A percentile compares a stretch with the other conserved stretches of the same genome.
Conservation (phyloP, 306 rosid species). For the Glycine tomentella region DNA sequence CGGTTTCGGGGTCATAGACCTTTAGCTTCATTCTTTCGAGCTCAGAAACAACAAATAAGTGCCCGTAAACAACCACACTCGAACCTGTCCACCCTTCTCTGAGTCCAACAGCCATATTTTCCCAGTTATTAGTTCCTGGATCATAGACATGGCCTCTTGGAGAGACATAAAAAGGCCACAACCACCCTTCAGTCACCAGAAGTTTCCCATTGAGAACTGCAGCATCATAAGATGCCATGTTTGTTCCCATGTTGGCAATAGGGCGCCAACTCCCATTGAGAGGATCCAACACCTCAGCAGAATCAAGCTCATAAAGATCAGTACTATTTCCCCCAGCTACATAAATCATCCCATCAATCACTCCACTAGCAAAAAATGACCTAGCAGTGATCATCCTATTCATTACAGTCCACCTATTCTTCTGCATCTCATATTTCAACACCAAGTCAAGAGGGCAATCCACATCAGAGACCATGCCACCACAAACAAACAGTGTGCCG, state of each 20-base stretch:
- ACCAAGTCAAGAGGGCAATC: slow-evolving; percentile 98
- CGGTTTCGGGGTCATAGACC: slow-evolving; percentile 75
- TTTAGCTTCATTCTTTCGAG: slow-evolving; percentile 91
- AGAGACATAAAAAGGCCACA: slow-evolving; percentile 96
- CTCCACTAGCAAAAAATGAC: slow-evolving; percentile 89
- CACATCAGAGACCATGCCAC: slow-evolving; percentile 91
- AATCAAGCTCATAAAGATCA: slow-evolving; percentile 81
- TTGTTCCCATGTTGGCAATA: slow-evolving; percentile 86
- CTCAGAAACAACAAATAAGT: slow-evolving; percentile 92
- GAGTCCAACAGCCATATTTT: slow-evolving; percentile 85
- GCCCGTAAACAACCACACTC: slow-evolving; percentile 82
- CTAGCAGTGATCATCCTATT: slow-evolving; percentile 84
- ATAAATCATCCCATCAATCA: slow-evolving; percentile 80
- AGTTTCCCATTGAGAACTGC: slow-evolving; percentile 91
- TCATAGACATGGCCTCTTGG: slow-evolving; percentile 96
- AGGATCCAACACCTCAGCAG: slow-evolving; percentile 88
- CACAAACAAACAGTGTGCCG: slow-evolving; percentile 84
- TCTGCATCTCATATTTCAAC: slow-evolving; percentile 86
- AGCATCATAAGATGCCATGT: slow-evolving; percentile 94
- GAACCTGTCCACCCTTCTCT: slow-evolving; percentile 99
- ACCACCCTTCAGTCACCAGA: slow-evolving; percentile 98
- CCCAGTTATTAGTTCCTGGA: slow-evolving; percentile 83
- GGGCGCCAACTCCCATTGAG: slow-evolving; percentile 71
- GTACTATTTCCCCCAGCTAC: slow-evolving; percentile 93
- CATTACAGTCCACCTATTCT: slow-evolving; percentile 92